Percentiles rank a stretch among this genome's conserved stretches.
These are phyloP conservation scores for Pseudocercospora eumusae DNA, from an alignment of 2,329 filamentous ascomycete species.

Conservation along the genomic window DNA sequence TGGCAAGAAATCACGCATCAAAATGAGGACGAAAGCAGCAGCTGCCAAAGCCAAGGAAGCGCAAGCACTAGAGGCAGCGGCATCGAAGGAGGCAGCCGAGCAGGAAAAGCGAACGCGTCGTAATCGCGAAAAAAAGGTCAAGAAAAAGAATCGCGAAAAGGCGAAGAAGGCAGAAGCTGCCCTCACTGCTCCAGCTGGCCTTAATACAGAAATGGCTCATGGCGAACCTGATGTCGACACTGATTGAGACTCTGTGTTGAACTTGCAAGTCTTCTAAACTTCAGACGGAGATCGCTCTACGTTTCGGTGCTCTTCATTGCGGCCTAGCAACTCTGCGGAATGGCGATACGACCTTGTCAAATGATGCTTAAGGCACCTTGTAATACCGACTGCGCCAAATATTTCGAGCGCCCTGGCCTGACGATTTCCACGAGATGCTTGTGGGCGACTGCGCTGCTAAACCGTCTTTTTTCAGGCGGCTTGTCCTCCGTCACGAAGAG, in stretches of 20 bases:
- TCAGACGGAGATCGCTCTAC: background rate
- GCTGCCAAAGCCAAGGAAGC: constrained; percentile 29
- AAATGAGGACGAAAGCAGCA: constrained; percentile 31
- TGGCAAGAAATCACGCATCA: constrained; percentile 39
- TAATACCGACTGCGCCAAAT: background rate
- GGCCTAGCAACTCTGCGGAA: background rate
- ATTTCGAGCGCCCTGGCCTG: background rate
- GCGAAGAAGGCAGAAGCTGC: constrained; percentile 36
- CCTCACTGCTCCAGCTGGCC: background rate
- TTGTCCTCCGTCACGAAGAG: background rate
- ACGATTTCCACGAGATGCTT: background rate
- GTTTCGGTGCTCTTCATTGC: background rate
- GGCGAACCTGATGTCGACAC: background rate
- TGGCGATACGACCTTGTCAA: background rate
- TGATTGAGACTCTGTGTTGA: background rate
- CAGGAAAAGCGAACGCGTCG: constrained; percentile 38
- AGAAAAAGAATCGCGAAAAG: constrained; percentile 40
- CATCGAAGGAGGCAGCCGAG: constrained; percentile 35
- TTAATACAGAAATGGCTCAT: background rate
- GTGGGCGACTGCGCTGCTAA: background rate
- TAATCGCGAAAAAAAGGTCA: constrained; percentile 42
- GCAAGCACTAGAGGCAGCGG: constrained; percentile 30
- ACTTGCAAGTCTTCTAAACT: background rate
- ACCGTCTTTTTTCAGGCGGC: background rate
- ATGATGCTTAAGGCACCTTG: background rate